Evolutionary conservation across 805 yeast genomes (phyloP), one percentile per base, ranked within the genome.

Genomic region (Zygosaccharomyces kombuchaensis): DNA sequence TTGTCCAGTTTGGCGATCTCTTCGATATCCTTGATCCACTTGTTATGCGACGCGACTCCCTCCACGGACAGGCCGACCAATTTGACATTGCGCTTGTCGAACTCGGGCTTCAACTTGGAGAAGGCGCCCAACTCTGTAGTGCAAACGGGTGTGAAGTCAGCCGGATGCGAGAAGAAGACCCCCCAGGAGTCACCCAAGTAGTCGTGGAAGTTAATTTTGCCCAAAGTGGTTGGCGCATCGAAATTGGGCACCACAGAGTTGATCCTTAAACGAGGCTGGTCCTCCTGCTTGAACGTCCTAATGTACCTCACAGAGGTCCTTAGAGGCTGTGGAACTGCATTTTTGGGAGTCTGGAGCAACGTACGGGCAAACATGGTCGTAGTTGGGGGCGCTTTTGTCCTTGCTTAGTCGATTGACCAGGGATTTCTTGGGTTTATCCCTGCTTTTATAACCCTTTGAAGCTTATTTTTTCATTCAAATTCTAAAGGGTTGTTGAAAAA

Each of bases 51-150:
- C 57, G 83, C 85, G 52, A 87, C 75, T 57, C 78, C 82, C 69
- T 89, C 90, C 51, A 96, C 91, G 45, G 95, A 85, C 57, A 89
- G 74, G 52, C 96, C 97, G 68, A 89, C 84, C 69, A 89, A 77
- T 74, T 89, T 88, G 65, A 84, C 86, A 63, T 80, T 80, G 75
- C 96, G 81, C 70, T 83, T 75, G 63, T 82, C 81, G 61, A 89
- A 89, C 68, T 89, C 96, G 45, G 89, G 87, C 73, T 87, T 86
- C 70, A 88, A 78, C 59, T 81, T 78, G 53, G 96, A 89, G 61
- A 89, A 90, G 16, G 96, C 96, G 57, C 96, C 96, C 63, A 89
- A 77, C 74, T 89, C 97, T 46, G 96, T 89, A 62, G 96, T 90
- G 71, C 97, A 89, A 45, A 89, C 96, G 39, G 97, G 97, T 14